These are phyloP conservation scores for Didymella pomorum DNA, from an alignment of 2,329 filamentous ascomycete genomes.

Conservation along the genomic window DNA sequence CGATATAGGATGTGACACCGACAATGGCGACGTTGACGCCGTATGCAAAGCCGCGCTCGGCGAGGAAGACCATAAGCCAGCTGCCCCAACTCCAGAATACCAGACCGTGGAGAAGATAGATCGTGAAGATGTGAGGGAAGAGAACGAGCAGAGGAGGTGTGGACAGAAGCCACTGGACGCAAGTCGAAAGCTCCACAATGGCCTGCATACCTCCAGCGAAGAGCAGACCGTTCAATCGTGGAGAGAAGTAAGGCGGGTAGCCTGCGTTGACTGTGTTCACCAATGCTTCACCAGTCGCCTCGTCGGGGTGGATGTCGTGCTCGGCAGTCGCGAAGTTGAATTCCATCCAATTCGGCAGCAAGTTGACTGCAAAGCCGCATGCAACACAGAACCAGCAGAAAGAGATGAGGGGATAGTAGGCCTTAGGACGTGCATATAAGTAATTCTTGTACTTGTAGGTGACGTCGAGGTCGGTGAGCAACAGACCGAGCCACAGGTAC, in stretches of 20 bases:
- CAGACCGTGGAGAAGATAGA: slow-evolving; percentile 59
- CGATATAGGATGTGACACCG: slow-evolving; percentile 47
- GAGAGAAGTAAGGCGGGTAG: slow-evolving; percentile 56
- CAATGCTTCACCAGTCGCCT: slow-evolving; percentile 49
- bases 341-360: slow-evolving; percentile 48
- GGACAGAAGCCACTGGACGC: slow-evolving; percentile 54
- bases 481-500: slow-evolving; percentile 56
- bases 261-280: slow-evolving; percentile 44
- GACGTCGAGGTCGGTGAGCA: slow-evolving; percentile 58
- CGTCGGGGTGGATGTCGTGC: slow-evolving; percentile 56
- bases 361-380: slow-evolving; percentile 47
- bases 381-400: slow-evolving; percentile 42
- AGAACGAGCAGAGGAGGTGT: slow-evolving; percentile 51
- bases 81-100: slow-evolving; percentile 56
- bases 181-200: slow-evolving; percentile 46
- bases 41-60: slow-evolving; percentile 41
- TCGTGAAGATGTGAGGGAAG: slow-evolving; percentile 60
- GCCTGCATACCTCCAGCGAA: slow-evolving; percentile 52
- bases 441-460: slow-evolving; percentile 56
- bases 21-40: slow-evolving; percentile 48
- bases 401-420: slow-evolving; percentile 51
- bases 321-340: slow-evolving; percentile 54
- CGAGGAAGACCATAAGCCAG: slow-evolving; percentile 49
- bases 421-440: slow-evolving; percentile 44
- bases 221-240: slow-evolving; percentile 55